Percentiles rank a stretch among this genome's conserved stretches.
Conservation (phyloP, 495 filamentous ascomycete species). For the Parmelia sp. region DNA sequence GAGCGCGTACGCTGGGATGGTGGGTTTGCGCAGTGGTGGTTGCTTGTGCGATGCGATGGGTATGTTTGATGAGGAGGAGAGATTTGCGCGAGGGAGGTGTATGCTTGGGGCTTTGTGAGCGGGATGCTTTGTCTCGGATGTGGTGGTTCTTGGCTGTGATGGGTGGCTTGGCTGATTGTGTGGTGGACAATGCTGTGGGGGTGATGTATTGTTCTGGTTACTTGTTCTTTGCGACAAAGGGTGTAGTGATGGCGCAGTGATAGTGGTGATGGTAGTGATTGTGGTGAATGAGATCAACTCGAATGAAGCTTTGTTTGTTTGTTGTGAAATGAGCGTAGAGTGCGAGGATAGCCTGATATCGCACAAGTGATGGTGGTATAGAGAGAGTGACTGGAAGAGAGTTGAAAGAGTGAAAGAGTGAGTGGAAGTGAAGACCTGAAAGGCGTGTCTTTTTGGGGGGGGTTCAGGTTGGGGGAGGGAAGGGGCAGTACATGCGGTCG, state of each 20-base stretch:
- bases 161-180: background rate
- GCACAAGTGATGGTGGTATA: background rate
- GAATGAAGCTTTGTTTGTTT: background rate
- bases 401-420: constrained; percentile 7
- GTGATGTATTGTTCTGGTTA: constrained; percentile 6
- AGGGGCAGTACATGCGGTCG: constrained; percentile 4
- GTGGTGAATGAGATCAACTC: constrained; percentile 20
- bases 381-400: constrained; percentile 11
- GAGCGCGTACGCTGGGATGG: background rate
- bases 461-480: background rate
- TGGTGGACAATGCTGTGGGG: constrained; percentile 3
- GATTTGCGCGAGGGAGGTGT: constrained; percentile 4
- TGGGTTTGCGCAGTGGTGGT: background rate
- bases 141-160: background rate
- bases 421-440: background rate
- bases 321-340: background rate
- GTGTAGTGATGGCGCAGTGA: too few species aligned
- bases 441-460: constrained; percentile 5
- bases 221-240: constrained; percentile 15
- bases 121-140: background rate
- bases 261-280: background rate
- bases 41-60: background rate
- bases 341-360: constrained; percentile 7
- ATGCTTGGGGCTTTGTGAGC: constrained; percentile 6
- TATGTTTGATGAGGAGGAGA: background rate